These are phyloP conservation scores for Stagonosporopsis tanaceti DNA, from an alignment of 2,329 filamentous ascomycete genomes.

Conservation along the genomic window DNA sequence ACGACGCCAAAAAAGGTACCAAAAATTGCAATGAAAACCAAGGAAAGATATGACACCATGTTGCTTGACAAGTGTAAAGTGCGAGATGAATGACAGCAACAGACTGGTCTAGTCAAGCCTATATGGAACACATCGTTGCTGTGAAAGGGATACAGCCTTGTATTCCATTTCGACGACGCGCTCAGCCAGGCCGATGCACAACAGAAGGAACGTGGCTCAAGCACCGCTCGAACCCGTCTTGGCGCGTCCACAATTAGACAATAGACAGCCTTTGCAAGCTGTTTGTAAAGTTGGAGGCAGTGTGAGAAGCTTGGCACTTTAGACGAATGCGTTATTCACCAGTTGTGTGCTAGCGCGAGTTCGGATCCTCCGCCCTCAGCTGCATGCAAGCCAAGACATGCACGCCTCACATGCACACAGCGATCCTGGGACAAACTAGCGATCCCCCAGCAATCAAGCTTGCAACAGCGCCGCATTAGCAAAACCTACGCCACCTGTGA, in stretches of 20 bases:
- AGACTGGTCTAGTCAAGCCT: slow-evolving; percentile 17
- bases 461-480: slow-evolving; percentile 9
- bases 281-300: slow-evolving; percentile 21
- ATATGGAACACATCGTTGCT: slow-evolving; percentile 25
- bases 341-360: slow-evolving; percentile 17
- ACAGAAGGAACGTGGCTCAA: slow-evolving; percentile 20
- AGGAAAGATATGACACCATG: slow-evolving; percentile 36
- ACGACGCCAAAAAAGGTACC: slow-evolving; percentile 25
- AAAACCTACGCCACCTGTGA: background rate
- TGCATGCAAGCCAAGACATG: slow-evolving; percentile 25
- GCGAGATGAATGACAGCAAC: slow-evolving; percentile 2
- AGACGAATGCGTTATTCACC: slow-evolving; percentile 21
- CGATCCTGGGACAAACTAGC: slow-evolving; percentile 2
- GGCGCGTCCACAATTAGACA: slow-evolving; percentile 29
- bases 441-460: background rate
- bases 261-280: slow-evolving; percentile 25
- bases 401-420: slow-evolving; percentile 15
- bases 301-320: slow-evolving; percentile 16
- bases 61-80: slow-evolving; percentile 10
- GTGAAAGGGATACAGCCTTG: slow-evolving; percentile 15
- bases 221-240: slow-evolving; percentile 14
- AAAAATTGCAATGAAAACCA: slow-evolving; percentile 33
- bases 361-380: slow-evolving; percentile 19
- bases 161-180: slow-evolving; percentile 20
- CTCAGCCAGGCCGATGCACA: slow-evolving; percentile 20